Evolutionary conservation across 1,139 yeast genomes (phyloP).

Genomic region (Kluyveromyces marxianus): DNA sequence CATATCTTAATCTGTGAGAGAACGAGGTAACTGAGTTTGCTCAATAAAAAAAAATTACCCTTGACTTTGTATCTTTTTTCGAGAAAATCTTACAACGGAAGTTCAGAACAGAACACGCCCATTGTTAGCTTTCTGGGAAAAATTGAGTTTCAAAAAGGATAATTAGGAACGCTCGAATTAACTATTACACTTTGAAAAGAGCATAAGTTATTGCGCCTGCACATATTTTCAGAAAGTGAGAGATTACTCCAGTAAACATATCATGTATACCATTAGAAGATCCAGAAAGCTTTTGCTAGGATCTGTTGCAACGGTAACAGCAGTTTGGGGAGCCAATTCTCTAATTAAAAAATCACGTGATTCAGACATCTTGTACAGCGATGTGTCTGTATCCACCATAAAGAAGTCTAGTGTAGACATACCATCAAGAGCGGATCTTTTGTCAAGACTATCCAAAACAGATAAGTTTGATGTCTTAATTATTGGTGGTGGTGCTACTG

Average conservation of each 20-base stretch:
- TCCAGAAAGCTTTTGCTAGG: neutral
- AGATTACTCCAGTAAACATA: neutral
- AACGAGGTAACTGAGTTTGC: too few species aligned
- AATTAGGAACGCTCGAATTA: too few species aligned
- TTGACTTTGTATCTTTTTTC: too few species aligned
- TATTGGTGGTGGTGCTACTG: slow-evolving; percentile 96
- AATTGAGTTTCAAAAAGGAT: too few species aligned
- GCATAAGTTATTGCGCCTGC: too few species aligned
- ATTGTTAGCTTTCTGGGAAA: too few species aligned
- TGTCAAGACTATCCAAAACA: slow-evolving; percentile 34
- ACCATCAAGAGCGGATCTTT: slow-evolving; percentile 36
- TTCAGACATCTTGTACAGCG: neutral
- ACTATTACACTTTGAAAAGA: too few species aligned
- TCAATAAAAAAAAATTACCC: too few species aligned
- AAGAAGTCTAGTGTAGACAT: slow-evolving; percentile 1
- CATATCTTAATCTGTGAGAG: too few species aligned
- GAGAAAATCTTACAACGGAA: too few species aligned
- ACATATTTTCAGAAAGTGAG: neutral
- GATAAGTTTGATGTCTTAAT: slow-evolving; percentile 69
- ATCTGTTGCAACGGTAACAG: neutral
- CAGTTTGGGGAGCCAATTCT: slow-evolving; percentile 1
- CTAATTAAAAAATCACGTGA: slow-evolving; percentile 3
- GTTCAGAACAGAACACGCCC: too few species aligned
- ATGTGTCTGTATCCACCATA: slow-evolving; percentile 1
- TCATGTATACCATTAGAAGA: slow-evolving; percentile 2